Base-by-base conservation (phyloP, 2,329 filamentous ascomycete species). In the Monilinia fructigena region DNA sequence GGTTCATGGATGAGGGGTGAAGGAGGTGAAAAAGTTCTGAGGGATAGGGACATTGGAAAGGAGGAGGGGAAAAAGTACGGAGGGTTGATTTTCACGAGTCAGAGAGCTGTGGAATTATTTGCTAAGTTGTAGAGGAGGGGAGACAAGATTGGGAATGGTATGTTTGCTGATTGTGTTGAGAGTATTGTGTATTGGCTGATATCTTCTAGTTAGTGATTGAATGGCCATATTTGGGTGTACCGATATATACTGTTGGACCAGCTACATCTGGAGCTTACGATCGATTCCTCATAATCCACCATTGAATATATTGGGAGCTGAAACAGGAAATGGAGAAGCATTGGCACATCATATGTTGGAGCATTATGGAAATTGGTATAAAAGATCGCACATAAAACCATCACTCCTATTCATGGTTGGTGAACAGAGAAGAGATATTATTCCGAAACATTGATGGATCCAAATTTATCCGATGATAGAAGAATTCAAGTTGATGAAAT, bases 341-440 rank as follows among this genome's bases (percentile, higher is more conserved):
- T 83, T 99, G 38, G 89, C 93, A 0, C 79, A 83, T 7, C 90
- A 89, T 74, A 97, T 99, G 64, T 81, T 96, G 7, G 79, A 87
- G 2, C 90, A 97, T 75, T 96, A 97, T 75, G 85, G 73, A 31
- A 74, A 79, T 60, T 83, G 82, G 81, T 83, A 86, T 70, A 69
- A 74, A 74, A 47, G 76, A 76, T 48, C 75, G 77, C 60, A 31
- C 66, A 40, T 71, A 18, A 86, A 86, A 72, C 87, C 83, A 0
- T 84, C 89, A 0, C 77, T 98, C 6, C 80, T 98, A 0, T 99
- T 98, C 76, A 84, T 96, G 18, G 93, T 96, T 0, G 95, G 95
- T 26, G 94, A 97, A 76, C 91, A 93, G 75, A 85, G 93, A 65
- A 82, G 95, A 55, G 95, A 98, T 76, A 87, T 97, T 70, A 97